Conservation (phyloP, 2,329 filamentous ascomycete species). For the Botrytis squamosa region DNA sequence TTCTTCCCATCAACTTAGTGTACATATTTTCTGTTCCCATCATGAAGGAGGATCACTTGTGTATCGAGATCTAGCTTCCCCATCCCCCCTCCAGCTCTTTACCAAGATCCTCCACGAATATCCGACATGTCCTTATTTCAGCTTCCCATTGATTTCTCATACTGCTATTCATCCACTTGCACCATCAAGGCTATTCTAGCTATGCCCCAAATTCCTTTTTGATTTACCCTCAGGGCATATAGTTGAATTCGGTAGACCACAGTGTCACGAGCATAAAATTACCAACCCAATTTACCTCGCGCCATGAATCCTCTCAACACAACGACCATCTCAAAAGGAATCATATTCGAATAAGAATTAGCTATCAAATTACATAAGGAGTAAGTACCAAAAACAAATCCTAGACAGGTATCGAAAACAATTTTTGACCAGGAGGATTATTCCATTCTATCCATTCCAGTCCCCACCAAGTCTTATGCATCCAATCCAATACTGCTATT, state of each 20-base stretch:
- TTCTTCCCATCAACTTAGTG: not conserved
- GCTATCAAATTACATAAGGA: not conserved
- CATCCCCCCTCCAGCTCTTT: not conserved
- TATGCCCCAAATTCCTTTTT: not conserved
- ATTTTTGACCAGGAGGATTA: not conserved
- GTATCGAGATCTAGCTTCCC: not conserved
- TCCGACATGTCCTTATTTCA: not conserved
- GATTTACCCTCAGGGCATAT: not conserved
- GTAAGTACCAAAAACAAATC: not conserved
- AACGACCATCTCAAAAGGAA: not conserved
- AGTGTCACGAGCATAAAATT: not conserved
- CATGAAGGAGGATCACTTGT: not conserved
- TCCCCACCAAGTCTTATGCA: not conserved
- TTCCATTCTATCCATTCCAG: not conserved
- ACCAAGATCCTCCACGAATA: not conserved
- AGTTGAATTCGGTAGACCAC: not conserved
- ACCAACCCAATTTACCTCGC: not conserved
- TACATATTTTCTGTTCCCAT: not conserved
- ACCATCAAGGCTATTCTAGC: not conserved
- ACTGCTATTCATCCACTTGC: not conserved
- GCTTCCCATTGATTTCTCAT: not conserved
- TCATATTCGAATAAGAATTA: not conserved
- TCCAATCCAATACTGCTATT: not conserved
- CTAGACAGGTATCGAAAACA: constrained; percentile 6
- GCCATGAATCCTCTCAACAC: too few relatives aligned